Evolutionary conservation across 441 rosid genomes (phyloP), one percentile per base, ranked within the genome.

Genomic region (Pelargonium myrrhifolium): DNA sequence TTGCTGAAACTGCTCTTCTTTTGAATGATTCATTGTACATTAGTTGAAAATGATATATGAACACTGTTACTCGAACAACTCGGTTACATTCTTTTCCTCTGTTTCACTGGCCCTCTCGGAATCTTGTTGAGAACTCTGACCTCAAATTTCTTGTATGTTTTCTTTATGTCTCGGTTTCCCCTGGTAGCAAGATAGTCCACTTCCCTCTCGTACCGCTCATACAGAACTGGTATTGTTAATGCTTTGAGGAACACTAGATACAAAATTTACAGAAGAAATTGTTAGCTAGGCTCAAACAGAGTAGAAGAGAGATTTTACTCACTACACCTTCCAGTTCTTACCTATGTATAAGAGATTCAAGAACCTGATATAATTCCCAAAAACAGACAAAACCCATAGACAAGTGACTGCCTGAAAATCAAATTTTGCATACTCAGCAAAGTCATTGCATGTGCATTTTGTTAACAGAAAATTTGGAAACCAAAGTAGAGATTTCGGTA

Each of bases 101-200:
- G 80, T 58, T 85, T 86, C 47, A 73, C 81, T 4, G 92, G 75
- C 7, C 90, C 93, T 72, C 97, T 83, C 28, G 99, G 97, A 22
- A 93, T 93, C 78, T 88, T 91, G 78, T 86, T 82, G 21, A 93
- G 84, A 78, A 90, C 82, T 22, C 21, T 72, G 2, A 85, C 72
- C 69, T 93, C 90, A 43, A 89, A 74, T 49, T 78, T 80, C 63
- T 64, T 74, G 74, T 72, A 84, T 18, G 74, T 62, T 77, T 70
- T 87, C 79, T 63, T 88, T 64, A 62, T 49, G 72, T 78, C 73
- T 47, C 80, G 68, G n/a, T 45, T 64, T 75, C 81, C 55, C 62
- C 53, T 77, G 10, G 76, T 70, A 3, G 69, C 87, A 45, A 76
- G 71, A 40, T 55, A 66, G 58, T 91, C 96, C 20, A 91, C 90